A percentile compares a stretch with the other conserved stretches of the same genome.
Evolutionary conservation across 2,329 filamentous ascomycete species (phyloP).

Genomic region (Trichoderma sp.): DNA sequence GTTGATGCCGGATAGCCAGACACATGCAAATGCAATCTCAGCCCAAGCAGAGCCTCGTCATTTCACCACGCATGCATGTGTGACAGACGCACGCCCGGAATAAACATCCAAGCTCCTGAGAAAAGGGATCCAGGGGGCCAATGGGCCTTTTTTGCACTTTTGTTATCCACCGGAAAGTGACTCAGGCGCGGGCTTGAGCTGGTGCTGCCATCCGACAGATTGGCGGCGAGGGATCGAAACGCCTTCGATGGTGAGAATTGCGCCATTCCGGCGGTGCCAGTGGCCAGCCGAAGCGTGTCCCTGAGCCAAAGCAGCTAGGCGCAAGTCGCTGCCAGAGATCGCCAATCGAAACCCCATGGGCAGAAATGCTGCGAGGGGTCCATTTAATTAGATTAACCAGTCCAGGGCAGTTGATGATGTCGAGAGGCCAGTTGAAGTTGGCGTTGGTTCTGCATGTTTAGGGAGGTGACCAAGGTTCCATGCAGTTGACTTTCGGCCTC

Average conservation of each 20-base stretch:
- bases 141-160: slow-evolving; percentile 1
- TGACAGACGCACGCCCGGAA: not conserved
- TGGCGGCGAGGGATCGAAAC: slow-evolving; percentile 15
- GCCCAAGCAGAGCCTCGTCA: not conserved
- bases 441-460: not conserved
- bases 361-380: not conserved
- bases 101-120: not conserved
- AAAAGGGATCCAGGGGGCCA: not conserved
- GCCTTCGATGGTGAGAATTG: slow-evolving; percentile 21
- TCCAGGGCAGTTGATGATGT: not conserved
- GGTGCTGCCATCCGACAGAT: not conserved
- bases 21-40: not conserved
- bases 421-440: not conserved
- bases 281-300: slow-evolving; percentile 2
- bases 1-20: not conserved
- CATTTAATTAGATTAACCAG: slow-evolving; percentile 6
- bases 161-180: not conserved
- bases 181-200: slow-evolving; percentile 1
- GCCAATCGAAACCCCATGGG: slow-evolving; percentile 17
- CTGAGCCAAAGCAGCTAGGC: not conserved
- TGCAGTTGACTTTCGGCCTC: not conserved
- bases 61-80: not conserved
- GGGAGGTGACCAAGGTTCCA: not conserved
- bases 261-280: slow-evolving; percentile 11
- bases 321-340: not conserved